Evolutionary conservation across 1,284 basidiomycete species (phyloP), one percentile per base, ranked within the genome.

Genomic region (Albatrellus sp.): DNA sequence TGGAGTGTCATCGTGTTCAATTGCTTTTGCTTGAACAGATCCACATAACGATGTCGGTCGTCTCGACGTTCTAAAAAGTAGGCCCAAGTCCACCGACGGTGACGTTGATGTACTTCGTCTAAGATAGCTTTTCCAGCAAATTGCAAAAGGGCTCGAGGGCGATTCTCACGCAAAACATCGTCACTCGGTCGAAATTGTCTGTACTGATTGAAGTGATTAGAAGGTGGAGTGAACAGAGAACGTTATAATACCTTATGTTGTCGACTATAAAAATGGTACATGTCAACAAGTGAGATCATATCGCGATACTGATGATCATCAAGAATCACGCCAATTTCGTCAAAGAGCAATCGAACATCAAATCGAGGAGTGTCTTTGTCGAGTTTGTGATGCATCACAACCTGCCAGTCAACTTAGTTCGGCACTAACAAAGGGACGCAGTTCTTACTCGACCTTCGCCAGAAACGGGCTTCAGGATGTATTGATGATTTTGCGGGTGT

Each of bases 251-350:
- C 85, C 70, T 91, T 88, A 50, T 87, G 85, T 53, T 90, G 89
- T 44, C 96, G 80, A 40, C 83, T 75, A 64, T 94, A 98, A 52
- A 98, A 88, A 60, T 98, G 94, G 65, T 97, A 98, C 72, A 98
- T 90, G 60, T 99, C 94, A 49, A 93, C 71, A 43, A 98, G 77
- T 16, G 90, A 94, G 50, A 99, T 89, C 11, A 77, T 80, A 61
- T 98, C 92, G 39, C 91, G 80, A 60, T 98, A 99, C 63, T 99
- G 97, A 53, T 94, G 80, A 52, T 92, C 82, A 59, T 99, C 94
- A 46, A 99, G 67, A 10, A 86, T 76, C 46, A 99, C 82, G 5
- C 88, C 93, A 45, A 99, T 92, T 63, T 98, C 90, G 55, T 97
- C 83, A 59, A 99, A 98, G 14, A 87, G 68, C 24, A 98, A 72